Evolutionary conservation across 78 protist genomes (phyloP).

Genomic region (Pigoraptor vietnamica): DNA sequence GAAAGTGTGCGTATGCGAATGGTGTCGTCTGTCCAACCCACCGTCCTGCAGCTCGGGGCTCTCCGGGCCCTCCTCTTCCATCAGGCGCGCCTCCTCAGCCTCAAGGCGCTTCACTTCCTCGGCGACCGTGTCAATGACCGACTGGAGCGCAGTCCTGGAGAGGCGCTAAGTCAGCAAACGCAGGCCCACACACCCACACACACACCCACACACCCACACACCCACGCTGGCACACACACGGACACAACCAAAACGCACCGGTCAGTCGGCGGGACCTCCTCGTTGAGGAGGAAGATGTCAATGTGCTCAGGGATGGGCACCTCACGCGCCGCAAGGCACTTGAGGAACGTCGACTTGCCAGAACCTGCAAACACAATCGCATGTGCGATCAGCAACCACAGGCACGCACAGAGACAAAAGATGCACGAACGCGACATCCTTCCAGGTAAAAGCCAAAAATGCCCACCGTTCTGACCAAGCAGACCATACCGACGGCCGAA

Average conservation of each 20-base stretch:
- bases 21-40: too few species aligned
- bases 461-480: constrained; percentile 79
- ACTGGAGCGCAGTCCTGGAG: constrained; percentile 55
- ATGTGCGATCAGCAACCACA: too few species aligned
- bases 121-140: constrained; percentile 51
- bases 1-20: too few species aligned
- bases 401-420: neutral
- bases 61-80: constrained; percentile 57
- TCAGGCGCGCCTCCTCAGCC: constrained; percentile 29
- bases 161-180: neutral
- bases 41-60: constrained; percentile 42
- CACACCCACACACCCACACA: neutral
- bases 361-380: constrained; percentile 82
- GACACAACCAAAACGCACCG: neutral
- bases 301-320: constrained; percentile 8
- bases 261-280: neutral
- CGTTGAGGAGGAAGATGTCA: neutral
- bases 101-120: constrained; percentile 17
- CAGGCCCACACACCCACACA: neutral
- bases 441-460: neutral
- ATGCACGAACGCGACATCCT: too few species aligned
- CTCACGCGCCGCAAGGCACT: constrained; percentile 50
- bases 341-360: constrained; percentile 88
- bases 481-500: constrained; percentile 79
- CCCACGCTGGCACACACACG: neutral